Conservation (phyloP, 139 green algal species). For the Gonium pectorale region DNA sequence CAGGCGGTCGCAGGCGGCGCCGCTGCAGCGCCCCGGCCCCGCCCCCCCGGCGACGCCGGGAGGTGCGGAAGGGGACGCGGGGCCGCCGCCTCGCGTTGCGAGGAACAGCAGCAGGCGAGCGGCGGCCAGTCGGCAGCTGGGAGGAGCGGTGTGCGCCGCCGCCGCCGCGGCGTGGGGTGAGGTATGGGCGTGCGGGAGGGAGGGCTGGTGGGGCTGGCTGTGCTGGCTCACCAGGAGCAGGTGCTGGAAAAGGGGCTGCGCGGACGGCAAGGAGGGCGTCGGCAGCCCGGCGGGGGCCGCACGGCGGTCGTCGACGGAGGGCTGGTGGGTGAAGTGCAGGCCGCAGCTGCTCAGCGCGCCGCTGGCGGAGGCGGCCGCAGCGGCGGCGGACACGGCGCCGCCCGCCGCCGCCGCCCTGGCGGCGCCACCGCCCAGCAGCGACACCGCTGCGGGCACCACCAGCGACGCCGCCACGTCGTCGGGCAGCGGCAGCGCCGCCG, state of each 20-base stretch:
- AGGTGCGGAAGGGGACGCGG: background rate
- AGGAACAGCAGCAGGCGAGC: conserved; percentile 29
- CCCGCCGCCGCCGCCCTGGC: background rate
- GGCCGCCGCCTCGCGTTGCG: no score
- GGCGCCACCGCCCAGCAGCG: conserved; percentile 5
- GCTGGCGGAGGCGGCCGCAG: background rate
- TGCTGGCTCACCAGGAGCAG: no score
- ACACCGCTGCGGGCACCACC: background rate
- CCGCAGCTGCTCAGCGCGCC: conserved; percentile 7
- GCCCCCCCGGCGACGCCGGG: no score
- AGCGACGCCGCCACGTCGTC: background rate
- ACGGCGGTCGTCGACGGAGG: no score
- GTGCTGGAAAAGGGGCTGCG: no score
- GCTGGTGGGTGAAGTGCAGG: no score
- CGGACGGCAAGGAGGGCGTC: no score
- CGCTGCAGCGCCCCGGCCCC: no score
- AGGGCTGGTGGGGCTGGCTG: no score
- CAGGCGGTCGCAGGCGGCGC: background rate
- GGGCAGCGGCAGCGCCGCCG: conserved; percentile 10
- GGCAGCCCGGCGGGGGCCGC: no score
- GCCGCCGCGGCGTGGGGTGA: no score
- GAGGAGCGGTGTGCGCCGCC: no score
- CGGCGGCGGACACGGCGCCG: background rate
- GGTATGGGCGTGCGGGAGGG: background rate
- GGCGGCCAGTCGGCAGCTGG: background rate